phyloP scores from a whole-genome alignment of 2,329 filamentous ascomycete species.

The Madurella fahalii region DNA sequence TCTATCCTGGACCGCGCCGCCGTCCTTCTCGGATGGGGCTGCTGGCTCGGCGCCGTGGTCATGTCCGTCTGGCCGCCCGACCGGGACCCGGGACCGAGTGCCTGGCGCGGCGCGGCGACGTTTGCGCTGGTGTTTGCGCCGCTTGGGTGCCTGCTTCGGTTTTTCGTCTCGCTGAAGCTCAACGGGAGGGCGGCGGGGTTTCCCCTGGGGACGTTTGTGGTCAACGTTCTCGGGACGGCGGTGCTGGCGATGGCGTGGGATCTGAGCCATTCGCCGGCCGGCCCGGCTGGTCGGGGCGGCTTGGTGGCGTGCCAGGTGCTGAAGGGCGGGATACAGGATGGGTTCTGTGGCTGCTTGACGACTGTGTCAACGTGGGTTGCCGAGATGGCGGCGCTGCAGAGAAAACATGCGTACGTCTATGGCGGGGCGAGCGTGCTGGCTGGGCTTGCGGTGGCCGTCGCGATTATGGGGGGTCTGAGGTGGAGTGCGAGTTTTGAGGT shows the following conservation, averaged over 20 bases:
- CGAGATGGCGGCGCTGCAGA: conserved; percentile 52
- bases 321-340: conserved; percentile 57
- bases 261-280: conserved; percentile 61
- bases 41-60: conserved; percentile 74
- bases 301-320: conserved; percentile 59
- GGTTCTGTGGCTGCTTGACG: conserved; percentile 64
- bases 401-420: conserved; percentile 61
- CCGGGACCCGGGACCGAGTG: conserved; percentile 36
- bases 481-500: conserved; percentile 60
- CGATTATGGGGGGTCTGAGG: conserved; percentile 69
- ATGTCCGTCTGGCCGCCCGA: conserved; percentile 69
- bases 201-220: conserved; percentile 79
- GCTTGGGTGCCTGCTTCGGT: conserved; percentile 69
- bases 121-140: conserved; percentile 83
- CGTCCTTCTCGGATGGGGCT: conserved; percentile 63
- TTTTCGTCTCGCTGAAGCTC: conserved; percentile 66
- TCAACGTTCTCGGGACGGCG: conserved; percentile 73
- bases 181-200: conserved; percentile 66
- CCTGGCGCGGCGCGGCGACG: conserved; percentile 70
- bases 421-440: conserved; percentile 56
- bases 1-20: conserved; percentile 59
- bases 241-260: conserved; percentile 75
- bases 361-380: conserved; percentile 65
- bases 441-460: conserved; percentile 57
- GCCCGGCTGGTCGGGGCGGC: conserved; percentile 35